A percentile compares a stretch with the other conserved stretches of the same genome.
phyloP scores from a whole-genome alignment of 495 filamentous ascomycete species.

The Daldinia vernicosa region DNA sequence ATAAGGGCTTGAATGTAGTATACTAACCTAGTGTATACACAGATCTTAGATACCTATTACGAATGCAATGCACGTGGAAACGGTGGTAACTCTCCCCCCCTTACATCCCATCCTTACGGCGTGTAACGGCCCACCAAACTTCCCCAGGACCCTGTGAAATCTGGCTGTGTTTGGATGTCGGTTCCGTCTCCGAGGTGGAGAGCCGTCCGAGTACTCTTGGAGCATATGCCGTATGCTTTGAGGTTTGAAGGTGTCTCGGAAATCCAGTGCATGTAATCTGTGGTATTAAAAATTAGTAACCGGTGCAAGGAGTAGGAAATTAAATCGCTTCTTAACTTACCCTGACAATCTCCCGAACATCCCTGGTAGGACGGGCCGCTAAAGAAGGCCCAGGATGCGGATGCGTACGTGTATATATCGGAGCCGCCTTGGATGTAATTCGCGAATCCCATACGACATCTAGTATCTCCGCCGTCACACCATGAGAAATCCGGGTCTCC shows the following conservation, averaged over 20 bases:
- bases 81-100: not conserved
- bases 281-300: slow-evolving; percentile 20
- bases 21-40: slow-evolving; percentile 13
- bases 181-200: slow-evolving; percentile 48
- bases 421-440: slow-evolving; percentile 68
- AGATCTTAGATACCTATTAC: slow-evolving; percentile 16
- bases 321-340: slow-evolving; percentile 27
- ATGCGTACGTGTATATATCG: slow-evolving; percentile 65
- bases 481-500: slow-evolving; percentile 67
- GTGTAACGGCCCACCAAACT: slow-evolving; percentile 62
- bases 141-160: slow-evolving; percentile 66
- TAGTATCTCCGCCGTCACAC: slow-evolving; percentile 47
- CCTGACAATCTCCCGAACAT: slow-evolving; percentile 51
- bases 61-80: slow-evolving; percentile 22
- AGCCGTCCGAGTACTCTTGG: slow-evolving; percentile 42
- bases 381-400: slow-evolving; percentile 78
- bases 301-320: slow-evolving; percentile 5
- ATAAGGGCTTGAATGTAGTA: not conserved
- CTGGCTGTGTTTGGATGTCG: slow-evolving; percentile 41
- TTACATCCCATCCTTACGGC: slow-evolving; percentile 15
- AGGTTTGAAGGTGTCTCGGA: slow-evolving; percentile 46
- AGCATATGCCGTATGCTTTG: slow-evolving; percentile 53
- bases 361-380: slow-evolving; percentile 52
- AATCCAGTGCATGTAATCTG: slow-evolving; percentile 52
- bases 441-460: slow-evolving; percentile 64